Evolutionary conservation across 2,329 filamentous ascomycete species (phyloP).

Genomic region (Periconia sp.): DNA sequence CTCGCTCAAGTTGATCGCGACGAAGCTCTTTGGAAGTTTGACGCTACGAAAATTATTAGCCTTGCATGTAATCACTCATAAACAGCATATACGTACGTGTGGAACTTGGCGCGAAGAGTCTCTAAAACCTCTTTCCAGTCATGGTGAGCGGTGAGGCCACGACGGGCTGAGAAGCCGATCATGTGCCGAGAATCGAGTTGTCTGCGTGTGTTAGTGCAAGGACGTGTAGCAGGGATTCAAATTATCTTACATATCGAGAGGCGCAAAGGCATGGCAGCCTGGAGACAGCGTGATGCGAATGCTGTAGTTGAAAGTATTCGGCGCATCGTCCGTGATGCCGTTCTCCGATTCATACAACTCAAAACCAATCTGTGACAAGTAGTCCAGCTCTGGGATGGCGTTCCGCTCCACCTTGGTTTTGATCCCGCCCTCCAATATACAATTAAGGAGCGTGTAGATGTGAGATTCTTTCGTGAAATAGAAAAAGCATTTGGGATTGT

Average conservation of each 20-base stretch:
- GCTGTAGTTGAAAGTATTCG: constrained; percentile 84
- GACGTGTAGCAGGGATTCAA: background rate
- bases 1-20: constrained; percentile 54
- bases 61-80: background rate
- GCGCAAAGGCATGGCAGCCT: constrained; percentile 94
- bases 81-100: constrained; percentile 65
- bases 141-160: constrained; percentile 85
- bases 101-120: constrained; percentile 90
- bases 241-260: constrained; percentile 70
- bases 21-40: constrained; percentile 54
- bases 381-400: constrained; percentile 95
- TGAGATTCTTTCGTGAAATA: constrained; percentile 99
- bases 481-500: constrained; percentile 93
- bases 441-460: constrained; percentile 97
- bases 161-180: constrained; percentile 88
- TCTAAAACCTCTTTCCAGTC: constrained; percentile 98
- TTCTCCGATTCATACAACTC: constrained; percentile 96
- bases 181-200: constrained; percentile 95
- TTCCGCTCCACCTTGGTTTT: constrained; percentile 95
- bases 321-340: constrained; percentile 57
- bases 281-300: constrained; percentile 96
- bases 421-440: constrained; percentile 94
- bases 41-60: constrained; percentile 35
- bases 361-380: constrained; percentile 96
- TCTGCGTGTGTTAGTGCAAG: constrained; percentile 19